Base-by-base conservation (phyloP, 2,329 filamentous ascomycete genomes). In the Juglanconis oblonga region DNA sequence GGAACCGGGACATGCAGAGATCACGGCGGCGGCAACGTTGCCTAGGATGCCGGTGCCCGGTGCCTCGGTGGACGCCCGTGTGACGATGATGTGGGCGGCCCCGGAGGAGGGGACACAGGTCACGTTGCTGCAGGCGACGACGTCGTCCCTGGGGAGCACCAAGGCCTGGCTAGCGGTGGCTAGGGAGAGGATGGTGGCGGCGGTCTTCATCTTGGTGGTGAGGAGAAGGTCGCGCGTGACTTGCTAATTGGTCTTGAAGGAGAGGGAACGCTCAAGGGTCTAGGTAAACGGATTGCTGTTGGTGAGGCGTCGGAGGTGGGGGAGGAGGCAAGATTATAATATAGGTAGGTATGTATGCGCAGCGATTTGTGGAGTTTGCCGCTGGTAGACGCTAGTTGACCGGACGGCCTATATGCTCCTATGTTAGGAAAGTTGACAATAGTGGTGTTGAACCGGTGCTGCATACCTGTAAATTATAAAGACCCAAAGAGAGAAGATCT, bases 21-120 rank as follows among this genome's bases (percentile, higher is more conserved):
- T 67, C 4, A 75, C 68, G 52, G 68, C 58, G 31, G 67, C 65
- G 2, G 72, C 72, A 4, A 76, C 69, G 17, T 61, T 44, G 7
- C 68, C 70, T 24, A 71, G 68, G 6, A 70, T 65, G n/a, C 73
- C 74, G 45, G 72, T 67, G 3, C 72, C 73, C 2, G 67, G 65
- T 9, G 51, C n/a, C 65, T 74, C 72, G 17, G 69, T 71, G 36
- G 67, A 70, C 11, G 70, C 73, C 8, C 74, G 69, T 0, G 71
- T 72, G 5, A 74, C 71, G 52, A 76, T 72, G 61, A 76, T 73
- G 64, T 75, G 64, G 5, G 55, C 59, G 40, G 52, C 56, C 11
- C 35, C 59, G 5, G 50, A 17, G 40, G 59, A 35, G 5, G 56
- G 52, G 3, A 44, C 32, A 40, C 56, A 62, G 48, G 52, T 55